phyloP scores from a whole-genome alignment of 345 rosid genomes.

The Eucalyptus regnans region DNA sequence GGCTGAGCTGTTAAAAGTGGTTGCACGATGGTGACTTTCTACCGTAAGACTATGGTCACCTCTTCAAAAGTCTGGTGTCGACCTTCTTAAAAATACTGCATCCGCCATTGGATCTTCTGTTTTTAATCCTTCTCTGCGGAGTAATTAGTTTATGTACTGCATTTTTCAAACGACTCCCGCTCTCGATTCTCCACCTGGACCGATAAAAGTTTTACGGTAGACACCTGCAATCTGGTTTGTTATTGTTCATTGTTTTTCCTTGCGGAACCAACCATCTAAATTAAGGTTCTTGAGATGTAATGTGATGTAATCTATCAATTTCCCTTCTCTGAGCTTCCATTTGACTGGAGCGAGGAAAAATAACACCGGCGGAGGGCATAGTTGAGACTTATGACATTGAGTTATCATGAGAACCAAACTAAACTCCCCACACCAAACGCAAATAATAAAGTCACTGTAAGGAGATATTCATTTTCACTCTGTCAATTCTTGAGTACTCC shows the following conservation, averaged over 20 bases:
- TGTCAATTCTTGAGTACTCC: not conserved
- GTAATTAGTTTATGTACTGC: not conserved
- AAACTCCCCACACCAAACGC: not conserved
- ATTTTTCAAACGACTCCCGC: not conserved
- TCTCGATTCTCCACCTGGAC: not conserved
- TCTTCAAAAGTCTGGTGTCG: not conserved
- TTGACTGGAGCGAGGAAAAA: not conserved
- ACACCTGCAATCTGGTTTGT: not conserved
- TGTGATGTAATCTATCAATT: not conserved
- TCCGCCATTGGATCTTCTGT: not conserved
- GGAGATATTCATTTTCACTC: not conserved
- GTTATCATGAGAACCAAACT: not conserved
- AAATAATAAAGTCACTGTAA: not conserved
- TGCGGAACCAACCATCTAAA: not conserved
- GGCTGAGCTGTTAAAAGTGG: not conserved
- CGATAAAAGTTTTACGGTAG: not conserved
- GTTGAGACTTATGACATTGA: not conserved
- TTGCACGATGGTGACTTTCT: accelerated
- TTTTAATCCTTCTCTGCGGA: not conserved
- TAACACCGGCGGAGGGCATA: not conserved
- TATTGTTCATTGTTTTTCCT: not conserved
- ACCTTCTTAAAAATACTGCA: not conserved
- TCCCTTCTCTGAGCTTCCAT: not conserved
- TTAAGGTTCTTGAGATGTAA: not conserved
- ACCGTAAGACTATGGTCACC: not conserved